Percentiles rank a stretch among this genome's conserved stretches.
Evolutionary conservation across 208 protist genomes (phyloP).

Genomic region (Acanthamoeba royreba): DNA sequence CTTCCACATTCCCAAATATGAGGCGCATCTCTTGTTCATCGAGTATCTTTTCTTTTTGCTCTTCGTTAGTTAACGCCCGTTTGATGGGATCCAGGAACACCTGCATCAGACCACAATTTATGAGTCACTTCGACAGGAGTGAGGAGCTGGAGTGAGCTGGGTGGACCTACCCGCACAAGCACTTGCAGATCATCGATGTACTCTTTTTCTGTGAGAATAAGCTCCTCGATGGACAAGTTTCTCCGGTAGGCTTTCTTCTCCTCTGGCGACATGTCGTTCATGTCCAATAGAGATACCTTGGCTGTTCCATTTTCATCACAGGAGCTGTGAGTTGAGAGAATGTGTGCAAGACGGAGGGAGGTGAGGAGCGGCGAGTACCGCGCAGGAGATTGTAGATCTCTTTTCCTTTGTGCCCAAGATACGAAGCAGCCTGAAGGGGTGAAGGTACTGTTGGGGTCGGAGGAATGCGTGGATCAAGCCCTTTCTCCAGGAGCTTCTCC

Average conservation of each 20-base stretch:
- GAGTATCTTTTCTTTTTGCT: conserved; percentile 22
- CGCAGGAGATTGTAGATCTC: neutral
- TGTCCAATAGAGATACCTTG: conserved; percentile 9
- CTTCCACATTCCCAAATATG: conserved; percentile 37
- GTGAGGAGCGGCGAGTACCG: neutral
- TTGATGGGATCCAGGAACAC: neutral
- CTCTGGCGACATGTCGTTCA: conserved; percentile 22
- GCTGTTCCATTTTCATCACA: neutral
- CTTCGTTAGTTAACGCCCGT: neutral
- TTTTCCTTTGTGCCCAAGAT: neutral
- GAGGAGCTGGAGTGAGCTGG: neutral
- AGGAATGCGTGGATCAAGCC: neutral
- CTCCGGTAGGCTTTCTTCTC: conserved; percentile 8
- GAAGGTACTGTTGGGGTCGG: neutral
- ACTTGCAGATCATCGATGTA: conserved; percentile 41
- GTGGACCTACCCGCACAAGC: neutral
- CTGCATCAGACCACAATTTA: neutral
- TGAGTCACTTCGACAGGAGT: neutral
- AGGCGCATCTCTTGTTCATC: neutral
- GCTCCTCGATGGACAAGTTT: conserved; percentile 36
- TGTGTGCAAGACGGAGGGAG: neutral
- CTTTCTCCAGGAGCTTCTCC: conserved; percentile 32
- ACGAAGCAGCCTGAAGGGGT: neutral
- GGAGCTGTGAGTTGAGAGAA: neutral
- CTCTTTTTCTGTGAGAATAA: conserved; percentile 42